phyloP scores from a whole-genome alignment of 768 basidiomycete species.

The Mrakia blollopis region DNA sequence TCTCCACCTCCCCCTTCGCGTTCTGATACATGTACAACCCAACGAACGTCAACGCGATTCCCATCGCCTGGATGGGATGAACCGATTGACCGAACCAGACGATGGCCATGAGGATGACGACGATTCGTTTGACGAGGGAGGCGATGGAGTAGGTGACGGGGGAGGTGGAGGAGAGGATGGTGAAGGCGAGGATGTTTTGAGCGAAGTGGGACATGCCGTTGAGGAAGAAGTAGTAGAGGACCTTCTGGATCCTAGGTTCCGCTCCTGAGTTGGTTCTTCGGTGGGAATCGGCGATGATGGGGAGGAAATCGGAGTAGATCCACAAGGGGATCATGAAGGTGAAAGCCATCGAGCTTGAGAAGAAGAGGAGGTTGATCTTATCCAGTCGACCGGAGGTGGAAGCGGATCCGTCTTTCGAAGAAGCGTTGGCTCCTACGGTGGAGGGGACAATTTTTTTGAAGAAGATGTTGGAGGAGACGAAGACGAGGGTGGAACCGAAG shows the following conservation, averaged over 20 bases:
- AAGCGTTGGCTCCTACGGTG: conserved; percentile 46
- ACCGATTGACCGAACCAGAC: conserved; percentile 69
- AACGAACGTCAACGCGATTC: conserved; percentile 82
- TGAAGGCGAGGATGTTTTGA: conserved; percentile 96
- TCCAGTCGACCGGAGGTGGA: conserved; percentile 64
- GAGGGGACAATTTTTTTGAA: conserved; percentile 96
- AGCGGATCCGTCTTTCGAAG: conserved; percentile 33
- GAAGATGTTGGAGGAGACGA: conserved; percentile 97
- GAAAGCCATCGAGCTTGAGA: conserved; percentile 91
- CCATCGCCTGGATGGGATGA: conserved; percentile 43
- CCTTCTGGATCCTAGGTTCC: conserved; percentile 36
- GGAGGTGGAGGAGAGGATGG: conserved; percentile 89
- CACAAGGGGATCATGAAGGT: conserved; percentile 93
- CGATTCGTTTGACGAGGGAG: conserved; percentile 93
- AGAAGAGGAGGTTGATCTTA: conserved; percentile 92
- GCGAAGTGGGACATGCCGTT: conserved; percentile 95
- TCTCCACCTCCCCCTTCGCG: conserved; percentile 85
- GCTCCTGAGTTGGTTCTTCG: conserved; percentile 31
- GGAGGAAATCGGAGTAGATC: conserved; percentile 77
- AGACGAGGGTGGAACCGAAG: conserved; percentile 92
- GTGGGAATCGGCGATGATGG: conserved; percentile 54
- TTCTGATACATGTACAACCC: conserved; percentile 96
- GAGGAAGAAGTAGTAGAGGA: conserved; percentile 76
- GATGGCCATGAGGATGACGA: conserved; percentile 95
- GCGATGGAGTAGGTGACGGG: conserved; percentile 99